phyloP scores from a whole-genome alignment of 257 asterid genomes.

The Osmanthus fragrans region DNA sequence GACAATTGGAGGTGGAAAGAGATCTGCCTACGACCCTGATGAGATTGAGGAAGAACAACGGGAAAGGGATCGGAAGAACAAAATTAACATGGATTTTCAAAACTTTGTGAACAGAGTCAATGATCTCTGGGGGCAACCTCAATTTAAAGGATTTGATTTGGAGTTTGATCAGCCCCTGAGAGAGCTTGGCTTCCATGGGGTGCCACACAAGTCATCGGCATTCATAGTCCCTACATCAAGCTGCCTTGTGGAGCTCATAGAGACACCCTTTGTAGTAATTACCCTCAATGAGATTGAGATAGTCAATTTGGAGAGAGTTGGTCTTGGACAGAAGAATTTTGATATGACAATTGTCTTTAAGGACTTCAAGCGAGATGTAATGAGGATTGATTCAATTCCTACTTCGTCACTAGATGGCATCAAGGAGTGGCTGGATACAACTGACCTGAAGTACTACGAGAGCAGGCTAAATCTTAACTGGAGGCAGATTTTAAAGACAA shows the following conservation, averaged over 20 bases:
- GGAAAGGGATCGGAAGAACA: conserved; percentile 73
- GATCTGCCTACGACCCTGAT: conserved; percentile 75
- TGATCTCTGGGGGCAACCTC: conserved; percentile 71
- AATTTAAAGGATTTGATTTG: conserved; percentile 50
- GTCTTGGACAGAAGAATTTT: conserved; percentile 82
- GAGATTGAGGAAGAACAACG: conserved; percentile 88
- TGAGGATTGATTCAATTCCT: conserved; percentile 74
- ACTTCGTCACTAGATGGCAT: conserved; percentile 62
- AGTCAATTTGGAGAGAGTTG: conserved; percentile 74
- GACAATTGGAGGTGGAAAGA: conserved; percentile 66
- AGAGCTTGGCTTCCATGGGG: conserved; percentile 63
- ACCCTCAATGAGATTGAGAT: conserved; percentile 66
- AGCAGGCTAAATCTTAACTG: conserved; percentile 81
- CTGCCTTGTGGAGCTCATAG: conserved; percentile 72
- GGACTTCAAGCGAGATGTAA: conserved; percentile 70
- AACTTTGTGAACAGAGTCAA: conserved; percentile 66
- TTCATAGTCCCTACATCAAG: conserved; percentile 70
- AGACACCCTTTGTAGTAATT: conserved; percentile 67
- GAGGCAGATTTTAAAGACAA: conserved; percentile 62
- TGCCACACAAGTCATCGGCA: conserved; percentile 64
- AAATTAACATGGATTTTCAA: conserved; percentile 69
- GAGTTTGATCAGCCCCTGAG: conserved; percentile 58
- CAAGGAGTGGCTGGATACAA: conserved; percentile 78
- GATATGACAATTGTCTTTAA: conserved; percentile 79
- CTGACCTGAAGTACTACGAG: conserved; percentile 76